Conservation (phyloP, 352 stramenopile genomes). For the Globisporangium megalacanthum region DNA sequence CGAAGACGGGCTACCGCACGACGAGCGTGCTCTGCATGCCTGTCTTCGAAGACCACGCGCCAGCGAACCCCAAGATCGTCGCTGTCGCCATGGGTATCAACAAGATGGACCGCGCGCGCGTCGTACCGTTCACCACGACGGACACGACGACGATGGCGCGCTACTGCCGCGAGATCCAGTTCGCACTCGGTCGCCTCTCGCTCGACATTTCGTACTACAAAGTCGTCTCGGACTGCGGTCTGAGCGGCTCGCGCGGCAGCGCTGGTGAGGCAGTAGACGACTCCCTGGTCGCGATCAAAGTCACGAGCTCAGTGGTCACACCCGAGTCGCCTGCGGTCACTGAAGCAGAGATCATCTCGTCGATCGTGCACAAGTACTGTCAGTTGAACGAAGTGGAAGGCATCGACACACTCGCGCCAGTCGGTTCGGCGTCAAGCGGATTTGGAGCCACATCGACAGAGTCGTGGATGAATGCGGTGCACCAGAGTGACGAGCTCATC, state of each 20-base stretch:
- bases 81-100: constrained; percentile 88
- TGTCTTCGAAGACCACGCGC: constrained; percentile 59
- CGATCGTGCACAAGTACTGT: constrained; percentile 54
- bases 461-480: constrained; percentile 8
- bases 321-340: constrained; percentile 14
- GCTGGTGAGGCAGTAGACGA: constrained; percentile 4
- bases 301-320: constrained; percentile 4
- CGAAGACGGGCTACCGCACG: constrained; percentile 70
- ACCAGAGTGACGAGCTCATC: constrained; percentile 14
- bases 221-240: constrained; percentile 41
- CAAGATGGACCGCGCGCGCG: constrained; percentile 69
- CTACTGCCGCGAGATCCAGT: constrained; percentile 60
- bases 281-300: constrained; percentile 17
- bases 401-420: constrained; percentile 21
- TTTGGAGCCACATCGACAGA: background rate
- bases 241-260: constrained; percentile 1
- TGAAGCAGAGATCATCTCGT: constrained; percentile 54
- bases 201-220: constrained; percentile 82
- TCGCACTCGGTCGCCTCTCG: constrained; percentile 54
- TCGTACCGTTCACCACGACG: constrained; percentile 61
- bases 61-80: constrained; percentile 43
- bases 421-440: constrained; percentile 3
- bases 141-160: constrained; percentile 57
- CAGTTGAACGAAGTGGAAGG: constrained; percentile 41
- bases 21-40: constrained; percentile 71